Conservation (phyloP, 345 rosid genomes). For the Fremontodendron californicum region DNA sequence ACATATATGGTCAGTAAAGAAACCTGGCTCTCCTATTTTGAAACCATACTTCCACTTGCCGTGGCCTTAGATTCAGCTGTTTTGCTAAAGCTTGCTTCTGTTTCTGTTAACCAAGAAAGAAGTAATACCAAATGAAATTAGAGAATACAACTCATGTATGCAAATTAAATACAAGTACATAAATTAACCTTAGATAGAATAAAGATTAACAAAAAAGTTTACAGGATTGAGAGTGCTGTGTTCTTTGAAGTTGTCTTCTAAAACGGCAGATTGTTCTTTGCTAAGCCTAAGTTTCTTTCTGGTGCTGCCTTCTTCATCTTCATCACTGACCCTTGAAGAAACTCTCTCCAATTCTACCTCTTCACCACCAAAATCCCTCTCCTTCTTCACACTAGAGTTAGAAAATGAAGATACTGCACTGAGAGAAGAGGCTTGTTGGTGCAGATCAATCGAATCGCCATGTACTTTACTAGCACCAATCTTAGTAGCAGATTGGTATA, state of each 20-base stretch:
- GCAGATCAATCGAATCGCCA: slow-evolving; percentile 2
- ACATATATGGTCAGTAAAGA: neutral
- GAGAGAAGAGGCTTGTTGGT: too few species aligned
- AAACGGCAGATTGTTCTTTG: slow-evolving; percentile 36
- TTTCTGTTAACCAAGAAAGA: slow-evolving; percentile 26
- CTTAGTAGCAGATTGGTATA: neutral
- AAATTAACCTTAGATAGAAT: neutral
- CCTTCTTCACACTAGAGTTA: too few species aligned
- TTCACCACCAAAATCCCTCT: too few species aligned
- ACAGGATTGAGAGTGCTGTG: slow-evolving; percentile 58
- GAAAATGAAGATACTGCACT: too few species aligned
- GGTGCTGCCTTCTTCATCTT: slow-evolving; percentile 45
- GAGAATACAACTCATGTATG: neutral
- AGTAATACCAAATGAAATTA: neutral
- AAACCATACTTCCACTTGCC: too few species aligned
- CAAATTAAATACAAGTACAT: neutral
- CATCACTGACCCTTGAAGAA: slow-evolving; percentile 32
- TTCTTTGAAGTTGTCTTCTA: slow-evolving; percentile 48
- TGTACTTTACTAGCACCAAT: slow-evolving; percentile 4
- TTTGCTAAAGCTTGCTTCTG: too few species aligned
- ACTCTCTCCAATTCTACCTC: too few species aligned
- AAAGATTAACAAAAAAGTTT: slow-evolving; percentile 18
- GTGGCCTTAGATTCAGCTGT: too few species aligned
- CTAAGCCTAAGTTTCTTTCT: slow-evolving; percentile 42
- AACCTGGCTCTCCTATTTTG: slow-evolving; percentile 60